phyloP scores from a whole-genome alignment of 2,329 filamentous ascomycete species.

The Colletotrichum karsti region DNA sequence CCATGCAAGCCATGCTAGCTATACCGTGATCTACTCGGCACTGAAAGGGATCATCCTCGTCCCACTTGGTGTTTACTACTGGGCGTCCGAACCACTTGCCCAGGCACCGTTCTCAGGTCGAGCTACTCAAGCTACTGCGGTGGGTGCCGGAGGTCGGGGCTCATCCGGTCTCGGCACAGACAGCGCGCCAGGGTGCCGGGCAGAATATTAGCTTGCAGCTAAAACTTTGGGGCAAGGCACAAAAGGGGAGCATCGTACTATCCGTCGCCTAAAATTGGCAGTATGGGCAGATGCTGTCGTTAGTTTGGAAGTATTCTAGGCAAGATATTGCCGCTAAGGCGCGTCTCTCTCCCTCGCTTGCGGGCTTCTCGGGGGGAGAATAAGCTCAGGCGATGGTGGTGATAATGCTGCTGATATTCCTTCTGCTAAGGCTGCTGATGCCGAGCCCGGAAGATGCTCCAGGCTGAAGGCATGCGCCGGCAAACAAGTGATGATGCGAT shows the following conservation, averaged over 20 bases:
- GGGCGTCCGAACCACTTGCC: conserved; percentile 17
- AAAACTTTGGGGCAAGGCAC: conserved; percentile 9
- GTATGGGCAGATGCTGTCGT: background rate
- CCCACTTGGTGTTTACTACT: background rate
- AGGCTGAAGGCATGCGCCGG: conserved; percentile 3
- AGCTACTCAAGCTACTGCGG: conserved; percentile 5
- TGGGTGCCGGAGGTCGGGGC: conserved; percentile 15
- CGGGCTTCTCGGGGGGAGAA: background rate
- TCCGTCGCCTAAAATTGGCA: background rate
- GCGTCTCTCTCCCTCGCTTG: background rate
- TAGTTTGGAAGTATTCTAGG: conserved; percentile 9
- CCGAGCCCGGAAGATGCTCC: background rate
- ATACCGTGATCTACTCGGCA: background rate
- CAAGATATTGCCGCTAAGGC: background rate
- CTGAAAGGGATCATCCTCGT: conserved; percentile 11
- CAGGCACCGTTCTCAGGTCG: conserved; percentile 22
- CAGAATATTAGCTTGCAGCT: conserved; percentile 24
- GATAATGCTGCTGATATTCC: background rate
- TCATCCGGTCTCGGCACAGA: conserved; percentile 27
- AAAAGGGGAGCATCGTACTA: background rate
- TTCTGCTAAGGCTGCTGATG: background rate
- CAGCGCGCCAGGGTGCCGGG: conserved; percentile 14
- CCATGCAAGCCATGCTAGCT: background rate
- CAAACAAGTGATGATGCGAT: background rate
- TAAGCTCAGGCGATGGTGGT: background rate